Base-by-base conservation (phyloP, 805 yeast genomes). In the Trichomonascus vanleenenianus region DNA sequence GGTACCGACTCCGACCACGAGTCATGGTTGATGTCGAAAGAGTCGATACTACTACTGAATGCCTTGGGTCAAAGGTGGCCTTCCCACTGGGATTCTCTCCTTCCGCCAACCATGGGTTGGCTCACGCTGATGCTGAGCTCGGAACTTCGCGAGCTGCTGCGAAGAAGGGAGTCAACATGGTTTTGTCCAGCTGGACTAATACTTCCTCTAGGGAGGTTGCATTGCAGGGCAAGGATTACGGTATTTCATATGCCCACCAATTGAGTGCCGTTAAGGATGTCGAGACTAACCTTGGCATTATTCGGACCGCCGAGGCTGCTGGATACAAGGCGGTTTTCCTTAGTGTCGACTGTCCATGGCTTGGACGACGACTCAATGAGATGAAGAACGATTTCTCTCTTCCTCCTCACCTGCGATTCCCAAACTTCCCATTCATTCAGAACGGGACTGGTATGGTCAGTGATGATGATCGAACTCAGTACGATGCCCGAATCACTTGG, bases 341-440 rank as follows among this genome's bases (percentile, higher is more conserved):
- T 44, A 76, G 80, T 6, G 79, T 75, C 15, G 81, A 76, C 54
- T 66, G 75, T 27, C 76, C 79, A 1, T 70, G 66, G 44, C 60
- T 75, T 42, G 81, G 81, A 1, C 61, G 72, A 34, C 61, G 81
- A 40, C 78, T 56, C 54, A 44, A 43, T 20, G 43, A 40, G 11
- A 40, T 32, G 43, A 37, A 37, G 30, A 37, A 19, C 22, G 40
- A 22, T 11, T 37, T 37, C 11, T 6, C 14, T 7, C 40, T 37
- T 5, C 43, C 43, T 7, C 36, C 43, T 11, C 43, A 40, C 15
- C 37, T 40, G 18, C n/a, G 20, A 6, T 40, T 40, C 37, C 43
- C 43, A n/a, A 40, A 31, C 43, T 40, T 27, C n/a, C 43, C 43
- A 7, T 40, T 34, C 27, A 40, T 40, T 14, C 27, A 22, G 27